A percentile compares a stretch with the other conserved stretches of the same genome.
Evolutionary conservation across 345 rosid species (phyloP).

Genomic region (Gossypium thurberi): DNA sequence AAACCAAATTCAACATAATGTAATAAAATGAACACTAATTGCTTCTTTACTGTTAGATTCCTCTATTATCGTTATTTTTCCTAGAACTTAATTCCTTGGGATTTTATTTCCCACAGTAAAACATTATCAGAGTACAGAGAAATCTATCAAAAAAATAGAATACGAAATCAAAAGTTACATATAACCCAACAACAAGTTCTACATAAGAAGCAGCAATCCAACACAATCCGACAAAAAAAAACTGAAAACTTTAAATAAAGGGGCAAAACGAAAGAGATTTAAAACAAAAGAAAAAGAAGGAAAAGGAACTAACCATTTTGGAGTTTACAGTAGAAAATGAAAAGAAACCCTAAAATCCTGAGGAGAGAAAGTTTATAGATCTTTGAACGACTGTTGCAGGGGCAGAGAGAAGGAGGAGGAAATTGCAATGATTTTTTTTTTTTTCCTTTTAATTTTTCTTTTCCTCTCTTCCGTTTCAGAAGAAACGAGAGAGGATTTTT

Average conservation of each 20-base stretch:
- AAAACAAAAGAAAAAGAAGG: not conserved
- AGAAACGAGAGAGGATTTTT: no score
- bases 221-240: not conserved
- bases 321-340: not conserved
- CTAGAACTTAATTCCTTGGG: not conserved
- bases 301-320: conserved; percentile 1
- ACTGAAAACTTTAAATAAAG: not conserved
- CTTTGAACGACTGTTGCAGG: not conserved
- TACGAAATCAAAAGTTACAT: not conserved
- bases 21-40: no score
- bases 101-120: not conserved
- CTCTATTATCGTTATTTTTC: not conserved
- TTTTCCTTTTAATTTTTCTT: not conserved
- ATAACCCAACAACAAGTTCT: not conserved
- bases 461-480: not conserved
- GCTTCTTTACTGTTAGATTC: not conserved
- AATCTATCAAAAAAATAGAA: not conserved
- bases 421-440: not conserved
- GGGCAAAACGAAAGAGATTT: no score
- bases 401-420: not conserved
- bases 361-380: not conserved
- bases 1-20: no score
- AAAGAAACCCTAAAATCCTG: conserved; percentile 6
- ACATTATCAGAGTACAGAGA: not conserved
- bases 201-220: not conserved